Evolutionary conservation across 1,284 basidiomycete species (phyloP).

Genomic region (Ceratobasidium theobromae): DNA sequence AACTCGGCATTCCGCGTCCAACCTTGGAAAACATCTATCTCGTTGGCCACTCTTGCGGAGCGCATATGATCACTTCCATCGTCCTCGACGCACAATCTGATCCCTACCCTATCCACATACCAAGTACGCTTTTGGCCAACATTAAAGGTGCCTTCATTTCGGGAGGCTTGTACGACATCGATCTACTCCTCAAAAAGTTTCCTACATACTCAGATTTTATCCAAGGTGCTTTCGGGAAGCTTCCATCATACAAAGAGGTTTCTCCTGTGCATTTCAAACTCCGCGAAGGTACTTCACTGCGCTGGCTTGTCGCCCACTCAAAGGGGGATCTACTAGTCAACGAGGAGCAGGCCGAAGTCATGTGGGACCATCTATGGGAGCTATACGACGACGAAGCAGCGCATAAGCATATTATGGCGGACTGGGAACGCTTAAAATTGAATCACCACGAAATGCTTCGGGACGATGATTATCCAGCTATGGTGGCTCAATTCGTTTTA

Average conservation of each 20-base stretch:
- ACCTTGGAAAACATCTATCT: conserved; percentile 55
- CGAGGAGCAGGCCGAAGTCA: conserved; percentile 57
- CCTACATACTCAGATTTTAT: conserved; percentile 66
- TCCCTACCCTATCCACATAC: conserved; percentile 49
- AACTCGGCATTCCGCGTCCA: conserved; percentile 12
- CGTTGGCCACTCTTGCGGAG: conserved; percentile 75
- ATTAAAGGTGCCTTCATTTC: conserved; percentile 60
- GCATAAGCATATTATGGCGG: conserved; percentile 44
- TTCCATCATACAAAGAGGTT: conserved; percentile 51
- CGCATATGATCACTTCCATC: conserved; percentile 74
- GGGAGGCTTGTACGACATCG: conserved; percentile 75
- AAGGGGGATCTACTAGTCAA: conserved; percentile 68
- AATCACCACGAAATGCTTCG: conserved; percentile 61
- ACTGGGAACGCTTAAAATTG: conserved; percentile 50
- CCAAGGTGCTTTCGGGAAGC: conserved; percentile 56
- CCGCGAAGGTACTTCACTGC: conserved; percentile 45
- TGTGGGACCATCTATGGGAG: conserved; percentile 55
- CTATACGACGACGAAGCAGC: conserved; percentile 41
- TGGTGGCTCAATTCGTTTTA: conserved; percentile 38
- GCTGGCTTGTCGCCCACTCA: conserved; percentile 74
- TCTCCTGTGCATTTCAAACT: conserved; percentile 47
- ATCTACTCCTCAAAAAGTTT: conserved; percentile 59
- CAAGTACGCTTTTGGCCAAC: conserved; percentile 50
- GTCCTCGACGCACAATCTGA: conserved; percentile 48
- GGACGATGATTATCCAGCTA: conserved; percentile 30